These are phyloP conservation scores for Elsinoe australis DNA, from an alignment of 2,329 filamentous ascomycete species.

Conservation along the genomic window DNA sequence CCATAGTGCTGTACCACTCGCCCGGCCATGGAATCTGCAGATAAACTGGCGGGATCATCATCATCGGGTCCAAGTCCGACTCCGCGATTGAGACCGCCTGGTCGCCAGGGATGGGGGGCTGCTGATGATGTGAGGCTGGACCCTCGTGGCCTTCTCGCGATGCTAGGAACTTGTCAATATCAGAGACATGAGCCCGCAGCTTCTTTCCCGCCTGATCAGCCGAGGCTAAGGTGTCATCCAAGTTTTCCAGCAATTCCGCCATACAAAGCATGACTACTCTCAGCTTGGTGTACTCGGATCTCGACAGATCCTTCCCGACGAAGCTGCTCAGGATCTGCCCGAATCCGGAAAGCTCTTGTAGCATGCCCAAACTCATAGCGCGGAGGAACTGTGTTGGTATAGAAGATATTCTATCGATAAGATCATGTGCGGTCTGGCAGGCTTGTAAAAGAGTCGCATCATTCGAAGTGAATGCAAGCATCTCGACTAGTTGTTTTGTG, in stretches of 20 bases:
- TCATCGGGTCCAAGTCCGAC: constrained; percentile 9
- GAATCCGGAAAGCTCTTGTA: constrained; percentile 44
- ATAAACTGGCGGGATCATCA: constrained; percentile 1
- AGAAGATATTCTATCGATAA: constrained; percentile 38
- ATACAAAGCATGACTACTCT: constrained; percentile 13
- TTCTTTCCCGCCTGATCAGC: constrained; percentile 4
- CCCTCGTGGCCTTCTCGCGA: constrained; percentile 5
- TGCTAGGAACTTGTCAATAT: constrained; percentile 9
- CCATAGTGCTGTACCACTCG: not conserved
- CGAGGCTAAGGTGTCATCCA: not conserved
- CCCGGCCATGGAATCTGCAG: constrained; percentile 11
- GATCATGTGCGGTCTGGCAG: constrained; percentile 40
- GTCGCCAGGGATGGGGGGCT: not conserved
- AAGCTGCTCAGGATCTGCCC: constrained; percentile 44
- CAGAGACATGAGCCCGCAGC: not conserved
- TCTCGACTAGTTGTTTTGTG: constrained; percentile 43
- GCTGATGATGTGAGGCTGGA: not conserved
- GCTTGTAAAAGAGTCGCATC: constrained; percentile 34
- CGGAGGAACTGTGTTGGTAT: constrained; percentile 41
- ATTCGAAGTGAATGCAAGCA: constrained; percentile 33
- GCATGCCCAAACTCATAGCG: constrained; percentile 43
- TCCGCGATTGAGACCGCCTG: not conserved
- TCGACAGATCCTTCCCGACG: constrained; percentile 39
- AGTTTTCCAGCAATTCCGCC: constrained; percentile 8
- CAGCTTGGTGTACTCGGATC: constrained; percentile 23